Evolutionary conservation across 768 basidiomycete species (phyloP).

Genomic region (Tulasnella sp.): DNA sequence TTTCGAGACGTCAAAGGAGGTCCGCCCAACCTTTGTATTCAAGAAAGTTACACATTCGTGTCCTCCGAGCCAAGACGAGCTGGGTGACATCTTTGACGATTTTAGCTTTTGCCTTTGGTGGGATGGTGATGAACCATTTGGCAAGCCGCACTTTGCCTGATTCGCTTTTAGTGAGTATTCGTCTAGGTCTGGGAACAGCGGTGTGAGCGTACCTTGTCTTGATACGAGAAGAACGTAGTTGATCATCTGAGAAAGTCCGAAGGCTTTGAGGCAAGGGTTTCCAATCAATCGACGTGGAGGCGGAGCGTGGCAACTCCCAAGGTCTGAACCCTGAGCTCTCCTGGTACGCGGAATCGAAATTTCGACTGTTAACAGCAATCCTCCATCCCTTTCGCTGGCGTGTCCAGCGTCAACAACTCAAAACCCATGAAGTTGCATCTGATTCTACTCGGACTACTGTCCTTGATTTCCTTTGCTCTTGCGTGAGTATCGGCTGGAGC

Average conservation of each 20-base stretch:
- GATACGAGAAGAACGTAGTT: constrained; percentile 92
- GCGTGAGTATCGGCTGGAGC: neutral
- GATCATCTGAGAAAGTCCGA: constrained; percentile 46
- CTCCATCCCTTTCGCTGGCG: neutral
- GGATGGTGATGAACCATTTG: constrained; percentile 90
- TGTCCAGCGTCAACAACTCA: neutral
- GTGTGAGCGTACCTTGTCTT: constrained; percentile 57
- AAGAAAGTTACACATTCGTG: constrained; percentile 90
- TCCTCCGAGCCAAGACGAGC: constrained; percentile 77
- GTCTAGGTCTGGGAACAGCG: neutral
- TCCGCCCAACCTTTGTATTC: constrained; percentile 76
- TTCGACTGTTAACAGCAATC: neutral
- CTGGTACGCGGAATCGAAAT: neutral
- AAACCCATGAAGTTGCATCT: neutral
- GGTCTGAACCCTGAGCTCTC: neutral
- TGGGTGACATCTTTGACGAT: constrained; percentile 95
- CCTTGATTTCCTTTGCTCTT: constrained; percentile 10
- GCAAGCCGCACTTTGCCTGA: constrained; percentile 86
- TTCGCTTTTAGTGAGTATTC: constrained; percentile 20
- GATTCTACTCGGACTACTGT: neutral
- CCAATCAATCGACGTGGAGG: neutral
- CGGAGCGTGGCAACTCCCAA: neutral
- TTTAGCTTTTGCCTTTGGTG: constrained; percentile 74
- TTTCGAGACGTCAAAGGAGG: constrained; percentile 24
- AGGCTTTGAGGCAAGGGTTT: constrained; percentile 4